Conservation (phyloP, 306 rosid genomes). For the Fragaria iinumae region DNA sequence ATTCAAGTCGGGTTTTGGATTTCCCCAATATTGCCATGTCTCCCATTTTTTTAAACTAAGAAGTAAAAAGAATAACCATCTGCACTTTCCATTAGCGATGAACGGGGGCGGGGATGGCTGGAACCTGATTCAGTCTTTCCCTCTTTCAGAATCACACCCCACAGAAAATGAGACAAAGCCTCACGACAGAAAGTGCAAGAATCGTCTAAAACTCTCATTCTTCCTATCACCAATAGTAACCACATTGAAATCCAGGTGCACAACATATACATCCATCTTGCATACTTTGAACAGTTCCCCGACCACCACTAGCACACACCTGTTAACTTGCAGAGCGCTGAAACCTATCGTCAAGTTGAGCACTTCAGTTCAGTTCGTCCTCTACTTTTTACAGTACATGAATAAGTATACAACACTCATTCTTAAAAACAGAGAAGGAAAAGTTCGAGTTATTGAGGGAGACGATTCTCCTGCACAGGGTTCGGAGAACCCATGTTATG, state of each 20-base stretch:
- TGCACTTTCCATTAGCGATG: background rate
- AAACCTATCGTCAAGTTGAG: background rate
- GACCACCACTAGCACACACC: background rate
- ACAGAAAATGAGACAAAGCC: background rate
- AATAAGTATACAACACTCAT: background rate
- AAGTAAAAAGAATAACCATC: background rate
- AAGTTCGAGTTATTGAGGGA: constrained; percentile 2
- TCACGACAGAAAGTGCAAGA: background rate
- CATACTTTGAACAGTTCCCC: background rate
- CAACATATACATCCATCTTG: background rate
- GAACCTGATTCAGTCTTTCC: background rate
- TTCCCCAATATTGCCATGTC: background rate
- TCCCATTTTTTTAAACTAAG: background rate
- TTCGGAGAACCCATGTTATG: constrained; percentile 1
- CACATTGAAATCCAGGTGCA: background rate
- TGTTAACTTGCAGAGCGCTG: background rate
- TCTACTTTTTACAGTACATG: background rate
- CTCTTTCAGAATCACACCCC: background rate
- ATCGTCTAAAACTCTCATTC: background rate
- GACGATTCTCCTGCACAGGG: constrained; percentile 21
- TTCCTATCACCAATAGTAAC: background rate
- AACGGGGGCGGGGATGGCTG: background rate
- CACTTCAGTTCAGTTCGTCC: background rate
- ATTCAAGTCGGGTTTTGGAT: background rate
- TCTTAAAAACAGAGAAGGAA: background rate